Base-by-base conservation (phyloP, 2,329 filamentous ascomycete genomes). In the Colletotrichum echinochloae region DNA sequence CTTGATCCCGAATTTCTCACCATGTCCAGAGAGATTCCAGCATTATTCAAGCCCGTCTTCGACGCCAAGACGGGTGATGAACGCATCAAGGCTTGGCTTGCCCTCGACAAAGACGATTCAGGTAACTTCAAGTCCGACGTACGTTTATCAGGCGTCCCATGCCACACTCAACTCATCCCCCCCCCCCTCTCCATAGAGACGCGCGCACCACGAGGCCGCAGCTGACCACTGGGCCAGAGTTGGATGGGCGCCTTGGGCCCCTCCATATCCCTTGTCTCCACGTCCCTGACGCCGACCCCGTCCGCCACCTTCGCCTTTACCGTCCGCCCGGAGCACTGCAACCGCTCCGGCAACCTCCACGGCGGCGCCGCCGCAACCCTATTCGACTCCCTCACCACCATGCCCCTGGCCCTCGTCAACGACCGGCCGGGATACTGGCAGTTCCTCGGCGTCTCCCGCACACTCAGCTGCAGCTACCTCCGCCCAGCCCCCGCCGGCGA, bases 401-500 rank as follows among this genome's bases (percentile, higher is more conserved):
- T 88, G 23, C 83, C 89, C 4, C 79, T 93, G 16, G 79, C 85
- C 12, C 83, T 90, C 46, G 78, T 91, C 61, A 85, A 86, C 54
- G 68, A 71, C 64, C 81, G 81, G 28, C 87, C 87, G 0, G 91
- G 89, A 7, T 89, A 86, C 77, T 92, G 91, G 87, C 81, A 84
- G 66, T 82, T 81, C 48, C 83, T 90, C 30, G 91, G 91, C 46
- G 90, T 94, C 33, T 89, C 84, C 76, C 86, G 91, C 68, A 90
- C 88, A 33, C 83, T 94, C 64, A 89, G 86, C 75, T 85, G 91
- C 51, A 92, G 89, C 0, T 94, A 92, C 78, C 79, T 94, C 70
- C 85, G 90, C 1, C 91, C 91, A 1, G 84, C 87, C 3, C 86
- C 87, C 1, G 76, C 78, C 16, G 89, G 87, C 12, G 81, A 79